Evolutionary conservation across 1,284 basidiomycete species (phyloP).

Genomic region (Fomitiporia mediterranea): DNA sequence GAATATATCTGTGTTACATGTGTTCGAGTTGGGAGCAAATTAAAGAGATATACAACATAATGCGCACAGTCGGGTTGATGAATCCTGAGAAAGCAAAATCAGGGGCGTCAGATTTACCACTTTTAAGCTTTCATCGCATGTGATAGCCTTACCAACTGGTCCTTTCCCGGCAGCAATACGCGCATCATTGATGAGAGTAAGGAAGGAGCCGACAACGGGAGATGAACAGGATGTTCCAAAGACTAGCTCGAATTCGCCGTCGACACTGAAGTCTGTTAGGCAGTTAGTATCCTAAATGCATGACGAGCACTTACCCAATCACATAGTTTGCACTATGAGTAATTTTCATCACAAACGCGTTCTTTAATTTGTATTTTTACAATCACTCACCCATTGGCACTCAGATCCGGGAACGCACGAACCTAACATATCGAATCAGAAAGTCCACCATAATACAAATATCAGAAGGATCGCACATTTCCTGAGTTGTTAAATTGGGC

Average conservation of each 20-base stretch:
- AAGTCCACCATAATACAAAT: conserved; percentile 1
- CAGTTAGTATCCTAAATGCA: conserved; percentile 12
- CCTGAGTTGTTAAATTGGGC: conserved; percentile 30
- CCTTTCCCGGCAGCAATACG: conserved; percentile 27
- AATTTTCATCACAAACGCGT: too few relatives aligned
- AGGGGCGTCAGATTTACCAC: too few relatives aligned
- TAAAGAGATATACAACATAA: not conserved
- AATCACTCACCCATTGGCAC: conserved; percentile 21
- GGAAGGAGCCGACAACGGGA: conserved; percentile 31
- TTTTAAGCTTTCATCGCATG: too few relatives aligned
- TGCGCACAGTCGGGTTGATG: conserved; percentile 23
- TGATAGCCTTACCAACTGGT: conserved; percentile 23
- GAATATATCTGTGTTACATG: conserved; percentile 29
- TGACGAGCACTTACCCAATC: conserved; percentile 21
- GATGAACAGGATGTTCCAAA: conserved; percentile 24
- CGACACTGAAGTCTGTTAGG: conserved; percentile 12
- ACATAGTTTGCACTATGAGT: conserved; percentile 22
- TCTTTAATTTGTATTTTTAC: too few relatives aligned
- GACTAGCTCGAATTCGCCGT: conserved; percentile 24
- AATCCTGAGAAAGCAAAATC: conserved; percentile 23
- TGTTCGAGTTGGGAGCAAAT: not conserved
- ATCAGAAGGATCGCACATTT: conserved; percentile 23
- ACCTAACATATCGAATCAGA: conserved; percentile 23
- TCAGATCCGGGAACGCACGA: conserved; percentile 24
- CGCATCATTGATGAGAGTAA: conserved; percentile 35